A percentile compares a stretch with the other conserved stretches of the same genome.
Evolutionary conservation across 768 basidiomycete genomes (phyloP).

Genomic region (Termitomyces eurrhizus): DNA sequence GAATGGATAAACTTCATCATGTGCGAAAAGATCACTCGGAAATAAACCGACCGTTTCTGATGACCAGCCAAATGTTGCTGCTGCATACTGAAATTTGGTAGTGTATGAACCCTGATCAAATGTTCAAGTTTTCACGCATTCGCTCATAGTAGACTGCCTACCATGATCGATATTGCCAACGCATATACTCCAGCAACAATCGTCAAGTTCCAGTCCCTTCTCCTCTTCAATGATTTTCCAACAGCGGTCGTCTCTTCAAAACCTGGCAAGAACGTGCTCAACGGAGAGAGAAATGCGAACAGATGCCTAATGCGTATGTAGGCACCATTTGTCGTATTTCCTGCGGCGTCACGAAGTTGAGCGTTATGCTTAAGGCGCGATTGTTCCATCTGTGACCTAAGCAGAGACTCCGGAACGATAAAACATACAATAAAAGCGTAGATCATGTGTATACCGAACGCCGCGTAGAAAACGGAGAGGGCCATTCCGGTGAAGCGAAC

Average conservation of each 20-base stretch:
- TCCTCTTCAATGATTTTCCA: slow-evolving; percentile 36
- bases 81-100: slow-evolving; percentile 65
- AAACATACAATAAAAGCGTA: slow-evolving; percentile 49
- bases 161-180: slow-evolving; percentile 43
- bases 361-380: slow-evolving; percentile 33
- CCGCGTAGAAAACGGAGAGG: slow-evolving; percentile 71
- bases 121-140: neutral
- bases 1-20: neutral
- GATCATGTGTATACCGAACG: slow-evolving; percentile 43
- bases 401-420: slow-evolving; percentile 77
- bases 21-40: neutral
- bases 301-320: slow-evolving; percentile 40
- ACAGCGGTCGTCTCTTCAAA: slow-evolving; percentile 16
- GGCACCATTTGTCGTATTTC: slow-evolving; percentile 16
- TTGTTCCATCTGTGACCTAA: slow-evolving; percentile 41
- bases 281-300: slow-evolving; percentile 67
- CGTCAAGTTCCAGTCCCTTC: slow-evolving; percentile 64
- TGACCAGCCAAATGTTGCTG: slow-evolving; percentile 59
- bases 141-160: slow-evolving; percentile 18
- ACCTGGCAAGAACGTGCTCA: slow-evolving; percentile 59
- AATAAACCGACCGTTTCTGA: slow-evolving; percentile 51
- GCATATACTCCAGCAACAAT: slow-evolving; percentile 53
- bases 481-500: slow-evolving; percentile 51
- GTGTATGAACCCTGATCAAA: slow-evolving; percentile 46
- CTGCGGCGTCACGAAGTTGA: slow-evolving; percentile 21